phyloP scores from a whole-genome alignment of 2,329 filamentous ascomycete genomes.

The Diaporthe helianthi region DNA sequence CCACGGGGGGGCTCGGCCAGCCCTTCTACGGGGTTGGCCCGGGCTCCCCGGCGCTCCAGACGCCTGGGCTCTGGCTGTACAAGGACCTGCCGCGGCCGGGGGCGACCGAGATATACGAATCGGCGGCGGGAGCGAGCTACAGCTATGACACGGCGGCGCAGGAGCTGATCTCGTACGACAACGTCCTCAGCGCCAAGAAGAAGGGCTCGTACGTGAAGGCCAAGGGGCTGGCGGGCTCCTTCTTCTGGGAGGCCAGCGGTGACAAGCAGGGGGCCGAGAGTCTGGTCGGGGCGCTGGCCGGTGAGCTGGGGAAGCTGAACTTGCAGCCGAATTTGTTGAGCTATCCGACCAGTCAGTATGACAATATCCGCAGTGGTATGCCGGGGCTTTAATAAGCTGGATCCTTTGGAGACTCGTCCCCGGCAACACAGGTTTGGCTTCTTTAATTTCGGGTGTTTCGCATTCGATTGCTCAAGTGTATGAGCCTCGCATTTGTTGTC shows the following conservation, averaged over 20 bases:
- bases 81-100: conserved; percentile 71
- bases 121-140: conserved; percentile 69
- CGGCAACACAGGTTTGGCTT: background rate
- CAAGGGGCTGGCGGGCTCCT: conserved; percentile 72
- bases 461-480: background rate
- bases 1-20: conserved; percentile 71
- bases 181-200: conserved; percentile 58
- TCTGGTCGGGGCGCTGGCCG: conserved; percentile 62
- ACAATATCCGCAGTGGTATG: conserved; percentile 56
- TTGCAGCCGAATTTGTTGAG: conserved; percentile 57
- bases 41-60: conserved; percentile 57
- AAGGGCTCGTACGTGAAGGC: conserved; percentile 71
- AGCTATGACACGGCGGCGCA: conserved; percentile 67
- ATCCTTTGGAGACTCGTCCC: background rate
- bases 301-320: conserved; percentile 57
- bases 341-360: conserved; percentile 64
- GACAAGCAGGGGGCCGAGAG: conserved; percentile 63
- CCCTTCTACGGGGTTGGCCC: conserved; percentile 68
- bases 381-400: conserved; percentile 35
- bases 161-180: conserved; percentile 76
- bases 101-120: conserved; percentile 63
- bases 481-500: background rate
- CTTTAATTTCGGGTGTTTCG: background rate
- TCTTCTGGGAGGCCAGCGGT: conserved; percentile 85
- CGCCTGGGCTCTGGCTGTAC: conserved; percentile 72